Base-by-base conservation (phyloP, 108 stramenopile genomes). In the Nannochloropsis granulata region DNA sequence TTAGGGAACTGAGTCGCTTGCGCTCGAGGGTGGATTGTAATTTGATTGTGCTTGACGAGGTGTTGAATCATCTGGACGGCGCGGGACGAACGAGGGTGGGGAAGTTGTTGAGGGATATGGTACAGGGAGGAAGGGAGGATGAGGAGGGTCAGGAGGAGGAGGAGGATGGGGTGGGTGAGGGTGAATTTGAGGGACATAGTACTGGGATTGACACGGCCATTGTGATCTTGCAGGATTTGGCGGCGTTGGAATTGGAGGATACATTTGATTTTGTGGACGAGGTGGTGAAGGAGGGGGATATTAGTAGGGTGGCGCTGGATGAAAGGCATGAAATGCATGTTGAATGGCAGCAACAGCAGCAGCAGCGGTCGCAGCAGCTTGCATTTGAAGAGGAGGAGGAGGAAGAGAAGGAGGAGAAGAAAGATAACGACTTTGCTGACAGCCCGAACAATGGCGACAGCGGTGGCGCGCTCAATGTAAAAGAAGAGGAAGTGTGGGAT, bases 1-100 rank as follows among this genome's bases (percentile, higher is more conserved):
- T 90, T 80, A 44, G 83, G 16, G 89, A 90, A 79, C 79, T 90
- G 43, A 86, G 86, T n/a, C 44, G 87, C 7, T 83, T 84, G 46
- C 83, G 86, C 44, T 81, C 88, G 13, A 34, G 88, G 16, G 83
- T 90, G 42, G 78, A 86, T 25, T 89, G 88, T 85, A 90, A 89
- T 79, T 14, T 90, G 45, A 10, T 90, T 21, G 90, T 90, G 24
- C 84, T 90, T 44, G 90, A 89, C 83, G 90, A 90, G 21, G 86
- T 90, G 25, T 82, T 90, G 45, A 88, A 85, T 71, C 85, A 86
- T 82, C 34, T 86, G 25, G 85, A 86, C 43, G 85, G 43, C 23
- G 19, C 25, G 10, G 85, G 85, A 2, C 44, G 85, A 23, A 82
- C 82, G 23, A 19, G 82, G 19, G 90, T 90, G 13, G 90, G 85